Evolutionary conservation across 2,329 filamentous ascomycete genomes (phyloP), one percentile per base, ranked within the genome.

Genomic region (Hypomyces rosellus): DNA sequence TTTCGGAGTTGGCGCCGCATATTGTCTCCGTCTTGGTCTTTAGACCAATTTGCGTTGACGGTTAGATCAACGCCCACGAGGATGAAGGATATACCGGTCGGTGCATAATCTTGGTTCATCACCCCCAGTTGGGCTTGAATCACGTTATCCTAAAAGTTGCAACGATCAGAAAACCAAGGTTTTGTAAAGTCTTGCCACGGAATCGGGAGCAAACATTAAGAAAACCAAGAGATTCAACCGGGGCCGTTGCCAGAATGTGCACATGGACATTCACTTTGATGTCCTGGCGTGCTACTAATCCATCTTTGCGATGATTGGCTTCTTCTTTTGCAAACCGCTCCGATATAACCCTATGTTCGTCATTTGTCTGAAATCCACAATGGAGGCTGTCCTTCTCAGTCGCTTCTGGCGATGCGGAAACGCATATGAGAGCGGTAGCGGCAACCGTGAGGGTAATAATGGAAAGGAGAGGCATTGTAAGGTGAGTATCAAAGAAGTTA

Each of bases 11-110:
- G 7, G 8, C 16, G 9, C 39, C 48, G 44, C 72, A 75, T 75
- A 30, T 56, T 59, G 34, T 65, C 55, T 57, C 74, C 67, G 46
- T 59, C 54, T 18, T 51, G 50, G 55, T 69, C 42, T 40, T 66
- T 70, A 20, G 71, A 69, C 74, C 74, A 78, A 51, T 59, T 62
- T 18, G 59, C 44, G 64, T 78, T 74, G 59, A 75, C 57, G 36
- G 73, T 74, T 55, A 63, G 69, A 50, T 69, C 67, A 37, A 64
- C 72, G 53, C 65, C 61, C 45, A 67, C 65, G 44, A 74, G 65
- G 37, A 63, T 65, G 62, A 77, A 78, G 13, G 57, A 59, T 61
- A 77, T 68, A 54, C 69, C 66, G 47, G 73, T 63, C 0, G 65
- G 62, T 33, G 62, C 62, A 52, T 70, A 78, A 44, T 69, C 69